These are phyloP conservation scores for Striga hermonthica DNA, from an alignment of 305 asterid species.

Conservation along the genomic window DNA sequence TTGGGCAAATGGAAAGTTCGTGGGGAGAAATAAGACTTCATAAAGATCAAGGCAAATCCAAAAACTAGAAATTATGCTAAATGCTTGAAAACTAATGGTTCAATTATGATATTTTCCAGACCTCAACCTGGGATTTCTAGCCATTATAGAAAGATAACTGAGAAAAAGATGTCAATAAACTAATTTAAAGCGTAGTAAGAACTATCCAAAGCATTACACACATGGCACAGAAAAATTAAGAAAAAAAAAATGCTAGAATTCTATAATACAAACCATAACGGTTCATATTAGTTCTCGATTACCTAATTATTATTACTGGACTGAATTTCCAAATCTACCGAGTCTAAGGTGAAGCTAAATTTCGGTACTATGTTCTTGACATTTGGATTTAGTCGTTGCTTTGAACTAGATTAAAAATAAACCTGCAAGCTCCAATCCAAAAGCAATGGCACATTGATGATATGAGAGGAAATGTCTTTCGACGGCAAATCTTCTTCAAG, in stretches of 20 bases:
- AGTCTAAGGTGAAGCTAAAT: background rate
- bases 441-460: conserved; percentile 65
- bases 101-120: background rate
- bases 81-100: background rate
- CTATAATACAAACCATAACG: too few relatives aligned
- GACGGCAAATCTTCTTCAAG: conserved; percentile 59
- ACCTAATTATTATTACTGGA: conserved; percentile 1
- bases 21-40: background rate
- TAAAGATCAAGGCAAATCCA: background rate
- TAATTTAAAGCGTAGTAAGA: too few relatives aligned
- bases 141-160: background rate
- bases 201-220: too few relatives aligned
- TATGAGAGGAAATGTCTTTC: conserved; percentile 38
- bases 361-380: conserved; percentile 9
- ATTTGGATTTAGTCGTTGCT: conserved; percentile 10
- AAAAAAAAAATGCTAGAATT: too few relatives aligned
- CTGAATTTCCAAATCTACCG: conserved; percentile 8
- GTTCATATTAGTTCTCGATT: background rate
- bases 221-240: too few relatives aligned
- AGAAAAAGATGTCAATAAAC: background rate
- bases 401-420: conserved; percentile 25
- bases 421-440: conserved; percentile 93
- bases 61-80: background rate
- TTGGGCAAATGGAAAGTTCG: background rate
- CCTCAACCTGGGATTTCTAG: background rate